Percentiles rank a stretch among this genome's conserved stretches.
Conservation (phyloP, 768 basidiomycete genomes). For the Russula olivacea region DNA sequence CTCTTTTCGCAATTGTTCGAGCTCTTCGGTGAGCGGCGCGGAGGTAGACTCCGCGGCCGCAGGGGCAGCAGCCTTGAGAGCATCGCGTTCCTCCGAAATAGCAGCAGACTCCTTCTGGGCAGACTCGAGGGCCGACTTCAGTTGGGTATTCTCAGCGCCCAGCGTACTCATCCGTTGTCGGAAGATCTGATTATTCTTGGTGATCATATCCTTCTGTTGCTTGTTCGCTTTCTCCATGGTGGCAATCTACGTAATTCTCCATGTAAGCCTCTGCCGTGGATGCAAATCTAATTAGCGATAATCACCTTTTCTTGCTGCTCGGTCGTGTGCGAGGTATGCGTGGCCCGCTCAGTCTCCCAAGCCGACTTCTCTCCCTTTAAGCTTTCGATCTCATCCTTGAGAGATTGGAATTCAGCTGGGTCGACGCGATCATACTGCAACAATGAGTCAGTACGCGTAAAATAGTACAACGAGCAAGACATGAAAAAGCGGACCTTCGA, state of each 20-base stretch:
- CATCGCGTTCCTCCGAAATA: constrained; percentile 28
- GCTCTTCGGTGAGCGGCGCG: constrained; percentile 25
- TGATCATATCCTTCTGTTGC: constrained; percentile 16
- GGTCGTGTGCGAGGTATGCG: neutral
- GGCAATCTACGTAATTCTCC: constrained; percentile 18
- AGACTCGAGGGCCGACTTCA: constrained; percentile 25
- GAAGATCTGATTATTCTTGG: constrained; percentile 22
- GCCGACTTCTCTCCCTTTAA: constrained; percentile 32
- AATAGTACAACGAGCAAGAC: neutral
- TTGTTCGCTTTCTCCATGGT: constrained; percentile 20
- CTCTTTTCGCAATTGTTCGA: constrained; percentile 33
- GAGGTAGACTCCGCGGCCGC: constrained; percentile 5
- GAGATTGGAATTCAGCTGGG: constrained; percentile 72
- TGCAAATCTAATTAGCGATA: neutral
- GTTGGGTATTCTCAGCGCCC: constrained; percentile 15
- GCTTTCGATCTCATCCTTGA: constrained; percentile 63
- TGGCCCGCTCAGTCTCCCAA: constrained; percentile 18
- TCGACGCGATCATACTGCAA: constrained; percentile 79
- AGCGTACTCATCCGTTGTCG: constrained; percentile 21
- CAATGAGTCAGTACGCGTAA: neutral
- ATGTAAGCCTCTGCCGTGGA: neutral
- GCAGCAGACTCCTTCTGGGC: constrained; percentile 27
- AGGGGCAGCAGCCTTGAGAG: constrained; percentile 34
- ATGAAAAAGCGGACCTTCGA: too few species aligned
- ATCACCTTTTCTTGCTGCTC: constrained; percentile 26